phyloP scores from a whole-genome alignment of 2,329 filamentous ascomycete genomes.

The Apiospora hydei region DNA sequence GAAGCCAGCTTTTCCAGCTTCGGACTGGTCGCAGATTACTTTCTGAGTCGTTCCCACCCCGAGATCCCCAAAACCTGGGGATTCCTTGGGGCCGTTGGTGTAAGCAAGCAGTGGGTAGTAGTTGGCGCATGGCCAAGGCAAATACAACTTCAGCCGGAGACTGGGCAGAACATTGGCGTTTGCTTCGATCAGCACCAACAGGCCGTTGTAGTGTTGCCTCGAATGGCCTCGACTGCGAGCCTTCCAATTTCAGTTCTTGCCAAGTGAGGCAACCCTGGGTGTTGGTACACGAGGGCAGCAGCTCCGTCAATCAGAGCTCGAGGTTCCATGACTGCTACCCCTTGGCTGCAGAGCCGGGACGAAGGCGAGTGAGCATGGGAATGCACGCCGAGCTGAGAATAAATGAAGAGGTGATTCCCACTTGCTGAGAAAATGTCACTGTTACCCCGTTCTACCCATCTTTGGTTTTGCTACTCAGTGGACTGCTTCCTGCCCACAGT shows the following conservation, averaged over 20 bases:
- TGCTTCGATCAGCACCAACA: not conserved
- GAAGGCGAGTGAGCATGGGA: too few species aligned
- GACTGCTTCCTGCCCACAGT: not conserved
- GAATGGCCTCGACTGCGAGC: not conserved
- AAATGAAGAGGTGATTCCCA: constrained; percentile 2
- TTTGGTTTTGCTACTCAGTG: not conserved
- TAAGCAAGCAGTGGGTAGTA: not conserved
- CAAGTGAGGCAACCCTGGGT: constrained; percentile 5
- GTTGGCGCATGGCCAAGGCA: not conserved
- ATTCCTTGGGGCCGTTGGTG: not conserved
- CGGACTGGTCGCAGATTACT: not conserved
- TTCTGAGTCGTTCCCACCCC: not conserved
- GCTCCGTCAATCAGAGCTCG: not conserved
- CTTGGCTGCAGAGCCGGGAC: not conserved
- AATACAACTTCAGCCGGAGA: not conserved
- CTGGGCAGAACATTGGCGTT: not conserved
- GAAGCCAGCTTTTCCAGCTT: not conserved
- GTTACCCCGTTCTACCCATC: not conserved
- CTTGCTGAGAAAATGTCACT: not conserved
- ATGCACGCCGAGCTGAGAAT: constrained; percentile 11
- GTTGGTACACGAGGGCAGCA: not conserved
- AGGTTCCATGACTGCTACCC: not conserved
- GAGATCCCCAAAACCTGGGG: not conserved
- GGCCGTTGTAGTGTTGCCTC: not conserved
- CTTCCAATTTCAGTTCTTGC: not conserved